Evolutionary conservation across 208 protist genomes (phyloP), one percentile per base, ranked within the genome.

Genomic region (Giardia muris): DNA sequence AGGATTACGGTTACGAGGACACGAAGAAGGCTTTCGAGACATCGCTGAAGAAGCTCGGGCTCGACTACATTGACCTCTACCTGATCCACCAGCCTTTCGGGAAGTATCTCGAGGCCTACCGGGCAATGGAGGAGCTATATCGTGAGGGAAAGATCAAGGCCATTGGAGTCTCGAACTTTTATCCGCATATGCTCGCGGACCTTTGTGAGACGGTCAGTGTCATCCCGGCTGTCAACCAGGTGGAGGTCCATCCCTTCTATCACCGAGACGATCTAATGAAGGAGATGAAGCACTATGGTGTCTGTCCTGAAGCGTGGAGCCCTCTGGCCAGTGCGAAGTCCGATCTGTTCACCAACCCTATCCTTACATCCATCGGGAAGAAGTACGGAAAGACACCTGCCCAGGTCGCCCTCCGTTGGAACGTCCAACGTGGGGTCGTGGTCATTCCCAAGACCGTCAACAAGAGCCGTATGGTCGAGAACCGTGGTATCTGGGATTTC

Each of bases 141-240:
- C 48, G 67, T 43, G 44, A 90, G 43, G 92, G 92, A 39, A 67
- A 44, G 1, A 47, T 86, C 44, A 86, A 89, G 43, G 92, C 93
- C 22, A 93, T 93, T 39, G 93, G 93, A 46, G 93, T 93, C 0
- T 93, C 86, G 45, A 93, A 93, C 76, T 92, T 93, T n/a, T 0
- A n/a, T 1, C n/a, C 67, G 0, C 45, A 89, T 4, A 45, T 92
- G 42, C 87, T 93, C n/a, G 46, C 42, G 1, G 47, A 93, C 46
- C 92, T 93, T 1, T 47, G 4, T 30, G 90, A 42, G 30, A 39
- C 48, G n/a, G 1, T 67, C 4, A 10, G 2, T 0, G 67, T 92
- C 0, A 2, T 2, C 76, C 92, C 92, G 0, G n/a, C 43, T 2
- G 0, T 93, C 76, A 92, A 92, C 39, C 92, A 93, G 89, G 46